phyloP scores from a whole-genome alignment of 2,329 filamentous ascomycete species.

The Calonectria pseudoturangicola region DNA sequence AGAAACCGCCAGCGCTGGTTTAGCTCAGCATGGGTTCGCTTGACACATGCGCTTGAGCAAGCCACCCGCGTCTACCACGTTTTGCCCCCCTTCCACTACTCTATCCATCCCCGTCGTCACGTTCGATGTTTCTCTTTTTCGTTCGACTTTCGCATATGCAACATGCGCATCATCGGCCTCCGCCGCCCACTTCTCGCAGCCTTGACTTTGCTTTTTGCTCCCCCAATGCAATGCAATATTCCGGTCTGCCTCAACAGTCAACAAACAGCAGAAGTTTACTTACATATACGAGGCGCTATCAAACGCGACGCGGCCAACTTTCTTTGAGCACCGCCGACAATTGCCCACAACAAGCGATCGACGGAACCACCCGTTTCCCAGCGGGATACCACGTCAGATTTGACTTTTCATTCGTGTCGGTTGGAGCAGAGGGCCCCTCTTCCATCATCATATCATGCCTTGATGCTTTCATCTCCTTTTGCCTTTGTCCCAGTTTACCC shows the following conservation, averaged over 20 bases:
- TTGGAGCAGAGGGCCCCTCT: background rate
- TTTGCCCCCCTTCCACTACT: slow-evolving; percentile 17
- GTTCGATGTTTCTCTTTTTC: slow-evolving; percentile 35
- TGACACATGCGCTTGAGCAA: slow-evolving; percentile 32
- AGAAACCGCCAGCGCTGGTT: slow-evolving; percentile 14
- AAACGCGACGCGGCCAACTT: background rate
- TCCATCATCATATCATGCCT: slow-evolving; percentile 32
- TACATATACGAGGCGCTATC: background rate
- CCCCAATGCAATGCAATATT: background rate
- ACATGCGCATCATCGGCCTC: slow-evolving; percentile 36
- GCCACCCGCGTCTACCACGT: slow-evolving; percentile 29
- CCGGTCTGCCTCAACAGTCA: slow-evolving; percentile 4
- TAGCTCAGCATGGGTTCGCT: slow-evolving; percentile 23
- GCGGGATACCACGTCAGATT: slow-evolving; percentile 28
- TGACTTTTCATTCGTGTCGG: slow-evolving; percentile 32
- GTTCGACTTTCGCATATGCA: slow-evolving; percentile 38
- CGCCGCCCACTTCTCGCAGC: slow-evolving; percentile 29
- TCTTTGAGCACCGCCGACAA: background rate
- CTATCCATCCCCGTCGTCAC: slow-evolving; percentile 23
- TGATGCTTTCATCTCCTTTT: slow-evolving; percentile 31
- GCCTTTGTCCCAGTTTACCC: slow-evolving; percentile 22
- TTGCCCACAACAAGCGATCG: slow-evolving; percentile 2
- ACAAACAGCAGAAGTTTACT: too few species aligned
- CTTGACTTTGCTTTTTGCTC: slow-evolving; percentile 8
- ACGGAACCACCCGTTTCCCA: slow-evolving; percentile 4